Base-by-base conservation (phyloP, 208 protist species). In the Vickermania spadyakhi region DNA sequence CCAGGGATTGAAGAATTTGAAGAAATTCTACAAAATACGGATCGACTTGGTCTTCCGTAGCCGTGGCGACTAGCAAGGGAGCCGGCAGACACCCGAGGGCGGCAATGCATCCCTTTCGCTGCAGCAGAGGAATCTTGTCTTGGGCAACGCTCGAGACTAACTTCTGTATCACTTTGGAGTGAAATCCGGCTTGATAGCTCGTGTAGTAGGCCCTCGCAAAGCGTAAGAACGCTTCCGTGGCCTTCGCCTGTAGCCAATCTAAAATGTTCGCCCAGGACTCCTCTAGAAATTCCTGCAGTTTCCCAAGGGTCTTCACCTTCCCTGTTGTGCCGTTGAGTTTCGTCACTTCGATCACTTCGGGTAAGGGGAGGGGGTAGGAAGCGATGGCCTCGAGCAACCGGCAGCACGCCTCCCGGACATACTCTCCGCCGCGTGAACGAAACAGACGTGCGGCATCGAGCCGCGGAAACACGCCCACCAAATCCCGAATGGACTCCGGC, bases 371-470 rank as follows among this genome's bases (percentile, higher is more conserved):
- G 3, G 64, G 49, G 31, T 68, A 62, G 3, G 49, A 31, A 14
- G 94, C 82, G 21, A 95, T 78, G 4, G 80, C 72, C 28, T 89
- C 61, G 31, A 98, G 74, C 49, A 98, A 64, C 21, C 64, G 60
- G 64, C 93, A 98, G 58, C 90, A 87, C 14, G 93, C 95, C 25
- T 90, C 74, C 41, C 96, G 85, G 28, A 98, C 81, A 42, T 91
- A 82, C 63, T 94, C 87, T n/a, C 96, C 96, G 41, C 97, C 97
- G 41, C 94, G 87, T 1, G 92, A 89, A 64, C 93, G 81, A 69
- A 97, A 99, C 52, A 98, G 71, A n/a, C 90, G 87, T 28, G 82
- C 81, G 28, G 82, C 76, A 64, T 98, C 95, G 18, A 98, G 62
- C 7, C 78, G 73, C 21, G 80, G 75, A 31, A 94, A 67, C 23